Evolutionary conservation across 768 basidiomycete genomes (phyloP).

Genomic region (Leccinum longicurvipes): DNA sequence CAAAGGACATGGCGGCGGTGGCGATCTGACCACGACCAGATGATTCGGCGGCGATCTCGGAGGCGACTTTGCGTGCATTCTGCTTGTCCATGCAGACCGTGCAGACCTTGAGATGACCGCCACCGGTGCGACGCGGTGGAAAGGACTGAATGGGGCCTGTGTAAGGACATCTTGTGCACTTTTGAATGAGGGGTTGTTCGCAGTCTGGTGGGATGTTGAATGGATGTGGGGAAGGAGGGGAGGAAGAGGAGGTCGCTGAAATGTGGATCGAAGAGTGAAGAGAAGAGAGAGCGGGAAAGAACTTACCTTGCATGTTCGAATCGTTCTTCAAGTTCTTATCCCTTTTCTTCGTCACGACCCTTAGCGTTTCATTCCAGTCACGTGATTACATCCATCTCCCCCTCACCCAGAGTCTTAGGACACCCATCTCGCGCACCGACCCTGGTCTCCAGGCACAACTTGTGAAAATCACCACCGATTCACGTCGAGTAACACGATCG

Average conservation of each 20-base stretch:
- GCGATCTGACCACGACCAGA: slow-evolving; percentile 34
- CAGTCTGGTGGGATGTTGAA: slow-evolving; percentile 21
- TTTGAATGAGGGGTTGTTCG: slow-evolving; percentile 20
- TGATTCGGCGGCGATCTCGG: slow-evolving; percentile 26
- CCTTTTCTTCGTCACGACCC: slow-evolving; percentile 2
- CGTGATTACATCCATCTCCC: slow-evolving; percentile 9
- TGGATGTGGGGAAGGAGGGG: slow-evolving; percentile 15
- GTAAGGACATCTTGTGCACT: slow-evolving; percentile 33
- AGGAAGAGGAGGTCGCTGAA: slow-evolving; percentile 21
- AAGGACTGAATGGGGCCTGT: slow-evolving; percentile 27
- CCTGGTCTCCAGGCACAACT: too few species aligned
- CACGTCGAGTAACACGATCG: too few species aligned
- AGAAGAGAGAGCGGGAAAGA: slow-evolving; percentile 1
- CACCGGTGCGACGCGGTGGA: slow-evolving; percentile 30
- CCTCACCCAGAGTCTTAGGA: too few species aligned
- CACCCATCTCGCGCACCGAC: too few species aligned
- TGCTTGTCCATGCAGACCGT: slow-evolving; percentile 33
- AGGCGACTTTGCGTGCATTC: slow-evolving; percentile 32
- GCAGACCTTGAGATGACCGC: slow-evolving; percentile 33
- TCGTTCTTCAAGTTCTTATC: slow-evolving; percentile 13
- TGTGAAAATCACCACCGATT: too few species aligned
- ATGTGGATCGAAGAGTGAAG: slow-evolving; percentile 5
- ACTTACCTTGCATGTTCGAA: slow-evolving; percentile 21
- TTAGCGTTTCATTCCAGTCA: slow-evolving; percentile 7
- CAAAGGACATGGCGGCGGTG: slow-evolving; percentile 33